Conservation (phyloP, 1,284 basidiomycete genomes). For the Cutaneotrichosporon spelunceum region DNA sequence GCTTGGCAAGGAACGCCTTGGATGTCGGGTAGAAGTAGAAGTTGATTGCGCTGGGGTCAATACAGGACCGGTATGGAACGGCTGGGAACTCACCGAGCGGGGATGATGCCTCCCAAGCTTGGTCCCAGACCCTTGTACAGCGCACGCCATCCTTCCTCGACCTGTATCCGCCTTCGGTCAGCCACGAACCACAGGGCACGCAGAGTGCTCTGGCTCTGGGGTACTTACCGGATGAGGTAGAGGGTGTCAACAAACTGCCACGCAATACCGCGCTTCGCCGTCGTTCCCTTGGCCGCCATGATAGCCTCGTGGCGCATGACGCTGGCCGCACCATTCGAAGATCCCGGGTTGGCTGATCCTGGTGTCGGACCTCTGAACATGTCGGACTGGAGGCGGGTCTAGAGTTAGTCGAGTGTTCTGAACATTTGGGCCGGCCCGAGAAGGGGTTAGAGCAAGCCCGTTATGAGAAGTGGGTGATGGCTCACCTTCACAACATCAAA, state of each 20-base stretch:
- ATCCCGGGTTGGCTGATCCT: not conserved
- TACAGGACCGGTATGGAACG: not conserved
- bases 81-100: conserved; percentile 64
- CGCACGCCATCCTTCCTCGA: conserved; percentile 83
- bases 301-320: conserved; percentile 20
- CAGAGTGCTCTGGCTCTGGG: not conserved
- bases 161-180: conserved; percentile 70
- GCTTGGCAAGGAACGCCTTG: conserved; percentile 80
- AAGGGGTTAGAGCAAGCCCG: not conserved
- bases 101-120: conserved; percentile 89
- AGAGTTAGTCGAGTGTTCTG: not conserved
- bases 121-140: conserved; percentile 94
- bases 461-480: not conserved
- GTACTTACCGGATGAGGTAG: conserved; percentile 75
- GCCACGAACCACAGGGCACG: not conserved
- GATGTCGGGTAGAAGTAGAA: conserved; percentile 98
- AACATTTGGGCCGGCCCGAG: no score
- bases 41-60: conserved; percentile 66
- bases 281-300: conserved; percentile 14
- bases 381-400: conserved; percentile 87
- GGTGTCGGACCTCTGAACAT: conserved; percentile 58
- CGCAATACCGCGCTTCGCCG: conserved; percentile 57
- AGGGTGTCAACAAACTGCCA: conserved; percentile 95
- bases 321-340: conserved; percentile 20
- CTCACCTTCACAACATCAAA: conserved; percentile 89